Base-by-base conservation (phyloP, 73 alveolate species). In the Paramecium tetraurelia region DNA sequence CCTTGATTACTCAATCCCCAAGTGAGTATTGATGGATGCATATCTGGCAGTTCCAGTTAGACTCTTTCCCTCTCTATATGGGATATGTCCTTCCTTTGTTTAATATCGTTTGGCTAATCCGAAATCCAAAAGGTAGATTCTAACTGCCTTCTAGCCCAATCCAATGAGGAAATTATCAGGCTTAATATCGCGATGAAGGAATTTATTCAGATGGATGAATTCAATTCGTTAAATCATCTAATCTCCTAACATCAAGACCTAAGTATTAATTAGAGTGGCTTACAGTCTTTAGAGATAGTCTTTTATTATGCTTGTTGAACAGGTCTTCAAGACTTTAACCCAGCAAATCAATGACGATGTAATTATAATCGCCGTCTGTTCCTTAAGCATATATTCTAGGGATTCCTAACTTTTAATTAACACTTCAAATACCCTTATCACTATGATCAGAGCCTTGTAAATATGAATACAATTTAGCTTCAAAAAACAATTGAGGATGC, bases 41-140 rank as follows among this genome's bases (percentile, higher is more conserved):
- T 96, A 89, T 59, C 97, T 83, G 10, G 99, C 99, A n/a, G 99
- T 98, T 3, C 99, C 99, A 16, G 98, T 97, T 75, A 98, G 93
- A 85, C 96, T 96, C 92, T 98, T 98, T 10, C 99, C 98, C 75
- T 97, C 99, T 44, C 94, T 93, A 92, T 96, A 97, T 36, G 97
- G 98, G 58, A 98, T 96, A 86, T 98, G 99, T 38, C 98, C 86
- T 96, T 97, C 96, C 95, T 95, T 44, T 95, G 96, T 95, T 59
- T 96, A 92, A 92, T 93, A 97, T 59, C 96, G 92, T 89, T 97
- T 97, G 10, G 98, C 97, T 38, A 97, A 95, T 5, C 99, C 99
- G 92, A 93, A 97, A 95, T 98, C 99, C 7, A 98, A 95, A 41
- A 98, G 85, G 92, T 96, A 95, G 27, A 98, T 95, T 71, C 93